Evolutionary conservation across 208 protist genomes (phyloP).

Genomic region (Acanthamoeba divionensis): DNA sequence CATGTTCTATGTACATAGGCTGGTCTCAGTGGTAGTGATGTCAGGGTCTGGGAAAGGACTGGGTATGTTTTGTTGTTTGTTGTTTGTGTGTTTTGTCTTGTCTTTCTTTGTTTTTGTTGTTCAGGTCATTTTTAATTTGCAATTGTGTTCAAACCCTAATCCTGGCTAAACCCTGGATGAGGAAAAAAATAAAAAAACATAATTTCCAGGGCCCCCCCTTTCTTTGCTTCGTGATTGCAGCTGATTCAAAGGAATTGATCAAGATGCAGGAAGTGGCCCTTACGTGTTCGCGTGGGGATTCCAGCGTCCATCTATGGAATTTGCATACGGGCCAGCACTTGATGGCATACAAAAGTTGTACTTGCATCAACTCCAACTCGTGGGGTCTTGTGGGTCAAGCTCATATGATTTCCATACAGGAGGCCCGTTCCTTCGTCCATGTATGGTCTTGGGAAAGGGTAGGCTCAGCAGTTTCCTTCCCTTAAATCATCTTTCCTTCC

Average conservation of each 20-base stretch:
- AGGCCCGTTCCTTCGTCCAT: constrained; percentile 1
- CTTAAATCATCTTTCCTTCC: background rate
- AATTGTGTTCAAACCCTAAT: no score
- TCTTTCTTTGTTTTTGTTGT: no score
- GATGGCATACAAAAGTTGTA: background rate
- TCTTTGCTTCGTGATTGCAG: no score
- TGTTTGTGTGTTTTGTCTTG: no score
- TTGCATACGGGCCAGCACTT: constrained; percentile 10
- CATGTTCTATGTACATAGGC: no score
- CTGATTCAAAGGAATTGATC: background rate
- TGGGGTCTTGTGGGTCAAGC: background rate
- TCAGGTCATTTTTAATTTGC: no score
- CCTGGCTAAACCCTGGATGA: no score
- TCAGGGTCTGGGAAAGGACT: no score
- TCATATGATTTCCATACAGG: constrained; percentile 4
- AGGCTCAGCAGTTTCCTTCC: background rate
- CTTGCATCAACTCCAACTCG: background rate
- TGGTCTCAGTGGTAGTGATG: no score
- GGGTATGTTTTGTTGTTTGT: no score
- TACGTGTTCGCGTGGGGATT: background rate
- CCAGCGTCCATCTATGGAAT: constrained; percentile 2
- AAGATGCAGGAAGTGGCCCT: background rate
- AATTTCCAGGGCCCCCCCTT: no score
- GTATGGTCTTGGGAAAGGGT: constrained; percentile 28
- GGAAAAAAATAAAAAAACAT: no score